Evolutionary conservation across 768 basidiomycete genomes (phyloP).

Genomic region (Melanogaster broomeanus): DNA sequence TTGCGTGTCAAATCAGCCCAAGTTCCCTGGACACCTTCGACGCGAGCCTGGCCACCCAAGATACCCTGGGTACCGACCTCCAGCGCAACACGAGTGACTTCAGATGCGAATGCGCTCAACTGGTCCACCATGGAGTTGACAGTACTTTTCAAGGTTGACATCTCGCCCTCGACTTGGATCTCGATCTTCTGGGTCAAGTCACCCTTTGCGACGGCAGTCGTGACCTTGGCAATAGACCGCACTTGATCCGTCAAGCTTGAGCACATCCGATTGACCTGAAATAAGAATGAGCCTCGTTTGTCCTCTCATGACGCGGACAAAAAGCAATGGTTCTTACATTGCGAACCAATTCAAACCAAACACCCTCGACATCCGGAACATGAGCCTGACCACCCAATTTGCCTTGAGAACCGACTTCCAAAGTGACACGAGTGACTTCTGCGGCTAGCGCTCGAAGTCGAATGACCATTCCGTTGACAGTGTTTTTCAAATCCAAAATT

Average conservation of each 20-base stretch:
- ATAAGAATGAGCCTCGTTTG: slow-evolving; percentile 9
- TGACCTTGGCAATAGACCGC: slow-evolving; percentile 81
- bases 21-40: slow-evolving; percentile 90
- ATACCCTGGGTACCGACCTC: slow-evolving; percentile 93
- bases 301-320: background rate
- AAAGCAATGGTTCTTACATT: slow-evolving; percentile 50
- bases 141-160: slow-evolving; percentile 79
- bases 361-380: slow-evolving; percentile 89
- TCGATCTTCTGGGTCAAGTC: slow-evolving; percentile 93
- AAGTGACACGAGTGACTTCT: slow-evolving; percentile 81
- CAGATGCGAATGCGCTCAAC: slow-evolving; percentile 81
- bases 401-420: slow-evolving; percentile 87
- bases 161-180: slow-evolving; percentile 86
- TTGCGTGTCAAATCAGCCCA: slow-evolving; percentile 90
- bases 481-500: slow-evolving; percentile 78
- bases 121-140: slow-evolving; percentile 97
- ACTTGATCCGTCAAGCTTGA: slow-evolving; percentile 79
- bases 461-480: slow-evolving; percentile 54
- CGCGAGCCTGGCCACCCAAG: slow-evolving; percentile 86
- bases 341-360: slow-evolving; percentile 81
- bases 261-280: slow-evolving; percentile 78
- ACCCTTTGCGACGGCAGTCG: slow-evolving; percentile 87
- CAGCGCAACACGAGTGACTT: slow-evolving; percentile 80
- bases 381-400: slow-evolving; percentile 87
- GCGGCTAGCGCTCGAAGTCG: slow-evolving; percentile 66